Percentiles rank a stretch among this genome's conserved stretches.
These are phyloP conservation scores for Ampelocalamus luodianensis DNA, from an alignment of 176 grass and related monocot species.

Conservation along the genomic window DNA sequence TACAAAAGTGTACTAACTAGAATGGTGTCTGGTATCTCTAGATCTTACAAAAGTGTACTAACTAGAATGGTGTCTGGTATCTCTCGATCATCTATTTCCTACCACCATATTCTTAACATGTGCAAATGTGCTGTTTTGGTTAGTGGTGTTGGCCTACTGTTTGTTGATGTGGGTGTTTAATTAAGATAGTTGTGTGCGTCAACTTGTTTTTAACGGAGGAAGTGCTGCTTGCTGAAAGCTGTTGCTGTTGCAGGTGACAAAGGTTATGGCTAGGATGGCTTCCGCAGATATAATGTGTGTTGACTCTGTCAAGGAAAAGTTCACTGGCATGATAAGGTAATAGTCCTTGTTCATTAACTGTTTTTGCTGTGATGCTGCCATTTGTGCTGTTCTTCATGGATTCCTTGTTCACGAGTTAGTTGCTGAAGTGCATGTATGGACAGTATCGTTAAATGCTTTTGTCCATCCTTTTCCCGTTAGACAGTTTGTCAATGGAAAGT, in stretches of 20 bases:
- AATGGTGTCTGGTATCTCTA: background rate
- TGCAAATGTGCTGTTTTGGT: background rate
- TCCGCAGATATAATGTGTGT: conserved; percentile 93
- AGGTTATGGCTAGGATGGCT: conserved; percentile 79
- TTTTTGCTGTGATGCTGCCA: background rate
- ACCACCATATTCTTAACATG: background rate
- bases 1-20: background rate
- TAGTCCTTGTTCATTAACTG: background rate
- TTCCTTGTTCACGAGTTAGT: background rate
- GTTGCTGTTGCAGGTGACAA: conserved; percentile 63
- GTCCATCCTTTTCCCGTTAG: background rate
- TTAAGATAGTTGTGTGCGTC: background rate
- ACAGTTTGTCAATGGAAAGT: background rate
- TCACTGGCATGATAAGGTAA: conserved; percentile 93
- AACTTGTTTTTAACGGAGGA: background rate
- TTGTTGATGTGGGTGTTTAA: background rate
- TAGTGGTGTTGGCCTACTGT: background rate
- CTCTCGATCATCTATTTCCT: background rate
- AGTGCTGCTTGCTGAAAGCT: background rate
- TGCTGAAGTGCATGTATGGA: background rate
- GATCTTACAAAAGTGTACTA: background rate
- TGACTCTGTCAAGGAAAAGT: conserved; percentile 88
- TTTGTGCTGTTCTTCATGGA: background rate
- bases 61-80: background rate
- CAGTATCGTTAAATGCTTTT: background rate